These are phyloP conservation scores for Rhinocladiella similis DNA, from an alignment of 2,329 filamentous ascomycete genomes.

Conservation along the genomic window DNA sequence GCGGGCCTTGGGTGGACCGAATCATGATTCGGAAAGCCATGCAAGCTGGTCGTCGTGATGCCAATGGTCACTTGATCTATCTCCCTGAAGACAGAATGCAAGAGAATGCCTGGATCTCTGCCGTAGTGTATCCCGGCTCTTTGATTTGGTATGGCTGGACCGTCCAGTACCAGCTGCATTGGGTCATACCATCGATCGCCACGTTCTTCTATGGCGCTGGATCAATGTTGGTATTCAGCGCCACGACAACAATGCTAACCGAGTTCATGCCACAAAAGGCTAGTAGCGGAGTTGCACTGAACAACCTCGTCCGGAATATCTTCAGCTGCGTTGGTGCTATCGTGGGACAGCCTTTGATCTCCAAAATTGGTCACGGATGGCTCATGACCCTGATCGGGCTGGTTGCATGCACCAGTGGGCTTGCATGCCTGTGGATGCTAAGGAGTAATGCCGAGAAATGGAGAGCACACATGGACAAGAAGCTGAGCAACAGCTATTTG, in stretches of 20 bases:
- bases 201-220: conserved; percentile 75
- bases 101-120: conserved; percentile 78
- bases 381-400: conserved; percentile 57
- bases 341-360: conserved; percentile 70
- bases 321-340: conserved; percentile 71
- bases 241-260: conserved; percentile 78
- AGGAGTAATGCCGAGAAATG: no score
- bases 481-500: no score
- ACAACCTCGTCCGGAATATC: conserved; percentile 80
- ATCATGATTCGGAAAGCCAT: conserved; percentile 78
- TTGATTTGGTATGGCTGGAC: conserved; percentile 80
- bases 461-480: no score
- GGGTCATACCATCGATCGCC: conserved; percentile 62
- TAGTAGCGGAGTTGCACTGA: conserved; percentile 67
- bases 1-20: conserved; percentile 74
- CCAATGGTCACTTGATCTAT: conserved; percentile 64
- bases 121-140: conserved; percentile 67
- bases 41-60: conserved; percentile 67
- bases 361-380: conserved; percentile 73
- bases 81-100: conserved; percentile 79
- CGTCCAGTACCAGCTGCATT: conserved; percentile 61
- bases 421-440: no score
- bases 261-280: conserved; percentile 76
- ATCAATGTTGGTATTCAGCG: conserved; percentile 75
- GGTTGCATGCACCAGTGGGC: no score